These are phyloP conservation scores for Elymus sibiricus DNA, from an alignment of 176 grass and related monocot genomes.

Conservation along the genomic window DNA sequence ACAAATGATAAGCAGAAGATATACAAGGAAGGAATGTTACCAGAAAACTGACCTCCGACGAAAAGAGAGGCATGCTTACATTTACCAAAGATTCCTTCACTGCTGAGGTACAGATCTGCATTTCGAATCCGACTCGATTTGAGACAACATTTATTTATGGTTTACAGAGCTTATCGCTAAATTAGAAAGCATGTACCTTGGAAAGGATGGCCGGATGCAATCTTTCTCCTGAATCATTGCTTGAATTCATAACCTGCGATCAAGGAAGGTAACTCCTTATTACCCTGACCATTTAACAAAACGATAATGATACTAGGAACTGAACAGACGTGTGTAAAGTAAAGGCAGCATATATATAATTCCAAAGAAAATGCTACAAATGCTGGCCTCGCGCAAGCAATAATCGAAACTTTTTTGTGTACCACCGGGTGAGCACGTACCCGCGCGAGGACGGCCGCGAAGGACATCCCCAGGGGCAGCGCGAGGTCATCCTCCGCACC, in stretches of 20 bases:
- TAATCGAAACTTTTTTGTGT: neutral
- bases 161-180: neutral
- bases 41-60: neutral
- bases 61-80: conserved; percentile 46
- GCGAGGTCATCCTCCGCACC: conserved; percentile 52
- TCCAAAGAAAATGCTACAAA: neutral
- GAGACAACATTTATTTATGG: neutral
- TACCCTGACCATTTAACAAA: neutral
- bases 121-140: neutral
- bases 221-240: conserved; percentile 39
- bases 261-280: neutral
- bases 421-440: conserved; percentile 15
- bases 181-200: conserved; percentile 38
- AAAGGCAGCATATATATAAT: neutral
- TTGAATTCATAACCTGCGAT: conserved; percentile 55
- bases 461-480: conserved; percentile 80
- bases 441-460: conserved; percentile 71
- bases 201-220: conserved; percentile 49
- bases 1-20: conserved; percentile 8
- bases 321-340: neutral
- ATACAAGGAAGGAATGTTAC: neutral
- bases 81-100: conserved; percentile 85
- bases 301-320: neutral
- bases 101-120: conserved; percentile 86
- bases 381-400: neutral